Evolutionary conservation across 2,329 filamentous ascomycete genomes (phyloP).

Genomic region (Aureobasidium sp.): DNA sequence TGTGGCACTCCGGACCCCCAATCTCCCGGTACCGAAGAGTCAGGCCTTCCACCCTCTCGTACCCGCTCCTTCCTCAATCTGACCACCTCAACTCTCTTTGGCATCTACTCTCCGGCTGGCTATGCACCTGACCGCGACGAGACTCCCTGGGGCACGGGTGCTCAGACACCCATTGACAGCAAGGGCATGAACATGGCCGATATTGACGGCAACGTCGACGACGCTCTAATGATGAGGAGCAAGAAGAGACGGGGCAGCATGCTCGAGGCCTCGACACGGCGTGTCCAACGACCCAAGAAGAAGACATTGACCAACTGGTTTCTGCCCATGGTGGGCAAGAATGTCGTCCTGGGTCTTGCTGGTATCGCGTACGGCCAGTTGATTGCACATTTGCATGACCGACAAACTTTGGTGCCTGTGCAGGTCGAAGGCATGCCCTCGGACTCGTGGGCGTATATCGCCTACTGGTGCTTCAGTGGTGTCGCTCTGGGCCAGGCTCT

Average conservation of each 20-base stretch:
- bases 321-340: conserved; percentile 38
- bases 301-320: conserved; percentile 25
- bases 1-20: conserved; percentile 21
- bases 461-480: conserved; percentile 75
- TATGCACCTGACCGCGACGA: conserved; percentile 47
- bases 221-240: conserved; percentile 8
- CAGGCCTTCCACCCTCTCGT: conserved; percentile 46
- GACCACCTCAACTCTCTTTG: conserved; percentile 80
- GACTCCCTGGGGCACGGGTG: conserved; percentile 74
- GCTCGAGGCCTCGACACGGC: conserved; percentile 15
- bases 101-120: conserved; percentile 73
- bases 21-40: conserved; percentile 20
- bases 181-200: conserved; percentile 13
- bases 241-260: conserved; percentile 16
- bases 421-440: conserved; percentile 51
- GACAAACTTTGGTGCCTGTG: conserved; percentile 56
- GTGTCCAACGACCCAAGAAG: conserved; percentile 9
- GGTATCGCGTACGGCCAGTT: conserved; percentile 78
- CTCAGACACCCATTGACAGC: conserved; percentile 54
- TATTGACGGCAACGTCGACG: conserved; percentile 11
- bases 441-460: conserved; percentile 59
- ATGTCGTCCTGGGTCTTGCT: conserved; percentile 62
- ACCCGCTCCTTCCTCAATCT: conserved; percentile 78
- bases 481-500: conserved; percentile 70
- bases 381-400: conserved; percentile 71